These are phyloP conservation scores for Clavispora santaluciae DNA, from an alignment of 805 yeast species.

Conservation along the genomic window DNA sequence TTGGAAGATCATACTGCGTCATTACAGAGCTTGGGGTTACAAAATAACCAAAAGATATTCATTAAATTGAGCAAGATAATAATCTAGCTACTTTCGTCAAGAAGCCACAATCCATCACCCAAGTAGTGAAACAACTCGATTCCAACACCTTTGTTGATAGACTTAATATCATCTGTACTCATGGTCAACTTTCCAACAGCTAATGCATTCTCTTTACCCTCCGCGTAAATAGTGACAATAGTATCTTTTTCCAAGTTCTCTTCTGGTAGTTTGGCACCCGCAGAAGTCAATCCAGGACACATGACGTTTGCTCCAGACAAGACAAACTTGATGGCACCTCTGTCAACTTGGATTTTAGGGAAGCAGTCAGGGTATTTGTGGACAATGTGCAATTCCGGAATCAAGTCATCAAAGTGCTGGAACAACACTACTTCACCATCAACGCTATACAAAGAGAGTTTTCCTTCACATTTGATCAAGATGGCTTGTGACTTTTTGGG, in stretches of 20 bases:
- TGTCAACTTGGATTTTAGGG: conserved; percentile 84
- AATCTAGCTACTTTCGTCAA: conserved; percentile 30
- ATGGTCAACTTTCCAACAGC: conserved; percentile 85
- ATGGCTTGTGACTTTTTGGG: conserved; percentile 86
- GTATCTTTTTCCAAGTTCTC: conserved; percentile 60
- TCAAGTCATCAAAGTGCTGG: conserved; percentile 75
- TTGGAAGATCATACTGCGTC: conserved; percentile 27
- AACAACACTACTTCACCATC: conserved; percentile 71
- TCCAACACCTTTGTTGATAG: conserved; percentile 82
- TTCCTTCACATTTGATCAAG: conserved; percentile 83
- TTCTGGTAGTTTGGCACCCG: conserved; percentile 80
- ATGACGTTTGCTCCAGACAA: conserved; percentile 94
- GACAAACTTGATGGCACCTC: conserved; percentile 95
- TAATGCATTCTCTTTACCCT: conserved; percentile 85
- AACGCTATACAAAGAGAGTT: conserved; percentile 69
- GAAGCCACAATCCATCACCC: conserved; percentile 86
- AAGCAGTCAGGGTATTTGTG: conserved; percentile 81
- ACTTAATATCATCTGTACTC: conserved; percentile 86
- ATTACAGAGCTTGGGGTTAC: conserved; percentile 21
- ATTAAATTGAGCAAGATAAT: not conserved
- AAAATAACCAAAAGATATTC: conserved; percentile 17
- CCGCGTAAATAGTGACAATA: conserved; percentile 82
- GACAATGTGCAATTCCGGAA: conserved; percentile 70
- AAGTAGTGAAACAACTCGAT: conserved; percentile 76
- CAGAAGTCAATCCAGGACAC: conserved; percentile 92